Base-by-base conservation (phyloP, 257 asterid genomes). In the Solanum neorickii region DNA sequence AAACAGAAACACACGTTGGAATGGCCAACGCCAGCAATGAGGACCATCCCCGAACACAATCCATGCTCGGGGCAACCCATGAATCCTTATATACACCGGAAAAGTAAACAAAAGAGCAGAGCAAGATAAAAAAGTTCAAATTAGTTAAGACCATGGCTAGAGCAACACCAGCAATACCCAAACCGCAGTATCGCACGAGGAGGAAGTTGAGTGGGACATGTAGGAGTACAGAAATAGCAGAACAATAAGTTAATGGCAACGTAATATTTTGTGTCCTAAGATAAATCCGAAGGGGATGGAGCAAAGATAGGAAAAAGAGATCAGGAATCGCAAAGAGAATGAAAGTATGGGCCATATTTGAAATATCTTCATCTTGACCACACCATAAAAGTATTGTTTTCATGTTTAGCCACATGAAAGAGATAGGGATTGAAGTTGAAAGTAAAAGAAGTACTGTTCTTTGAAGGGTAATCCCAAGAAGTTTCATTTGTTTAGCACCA, bases 401-500 rank as follows among this genome's bases (percentile, higher is more conserved):
- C 98, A 95, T 97, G 95, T 94, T 94, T 1, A 97, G 92, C 99
- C 99, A 97, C 91, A 90, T 89, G 89, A 95, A 89, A 21, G 98
- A 92, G 87, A 96, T 95, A 47, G 99, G 98, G 44, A 96, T 49
- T 72, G 94, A 92, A 15, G 96, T 87, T 12, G 99, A 90, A 6
- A 95, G 92, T 9, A 97, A 98, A 27, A 97, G 98, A 27, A 97
- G 89, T 31, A 95, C 90, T 1, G 98, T 97, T 75, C 98, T 92
- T 37, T 97, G 99, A n/a, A 97, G 91, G 29, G 98, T 93, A 6
- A 94, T 91, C 20, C 99, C 99, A 3, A 97, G 90, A 60, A 95
- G 95, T 77, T 94, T 97, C 98, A 94, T 95, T 86, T 95, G 95
- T 56, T 93, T 95, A 15, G 98, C 98, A 5, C 99, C 99, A 85